A percentile compares a stretch with the other conserved stretches of the same genome.
Conservation (phyloP, 2,329 filamentous ascomycete species). For the Diaporthe citri region DNA sequence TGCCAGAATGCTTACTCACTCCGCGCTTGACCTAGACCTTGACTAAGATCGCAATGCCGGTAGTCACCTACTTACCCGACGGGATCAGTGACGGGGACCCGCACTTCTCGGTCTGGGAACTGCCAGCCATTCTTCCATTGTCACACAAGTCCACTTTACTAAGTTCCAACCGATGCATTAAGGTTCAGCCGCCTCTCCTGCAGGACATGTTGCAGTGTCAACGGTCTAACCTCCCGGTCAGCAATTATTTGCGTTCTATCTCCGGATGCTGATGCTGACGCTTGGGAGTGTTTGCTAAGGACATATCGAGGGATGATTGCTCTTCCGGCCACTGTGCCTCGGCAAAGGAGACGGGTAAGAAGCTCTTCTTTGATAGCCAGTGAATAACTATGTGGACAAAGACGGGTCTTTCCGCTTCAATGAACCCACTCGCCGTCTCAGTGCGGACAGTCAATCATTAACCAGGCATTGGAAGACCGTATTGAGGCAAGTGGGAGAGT, state of each 20-base stretch:
- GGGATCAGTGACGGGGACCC: neutral
- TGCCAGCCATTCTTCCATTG: neutral
- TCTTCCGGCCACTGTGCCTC: neutral
- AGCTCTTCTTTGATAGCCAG: neutral
- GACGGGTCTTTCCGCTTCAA: neutral
- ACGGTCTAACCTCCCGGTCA: no score
- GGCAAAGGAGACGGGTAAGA: neutral
- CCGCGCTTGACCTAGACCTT: neutral
- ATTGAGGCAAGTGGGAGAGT: neutral
- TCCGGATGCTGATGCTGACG: neutral
- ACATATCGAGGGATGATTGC: neutral
- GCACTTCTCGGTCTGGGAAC: neutral
- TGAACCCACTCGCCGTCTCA: no score
- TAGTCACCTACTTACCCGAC: constrained; percentile 2
- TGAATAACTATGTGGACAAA: neutral
- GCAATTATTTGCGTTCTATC: neutral
- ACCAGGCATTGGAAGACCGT: neutral
- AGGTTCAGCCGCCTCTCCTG: constrained; percentile 4
- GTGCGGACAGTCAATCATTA: neutral
- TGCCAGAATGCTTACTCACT: neutral
- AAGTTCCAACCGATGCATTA: neutral
- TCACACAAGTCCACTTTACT: neutral
- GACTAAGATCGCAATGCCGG: neutral
- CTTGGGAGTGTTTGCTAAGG: neutral
- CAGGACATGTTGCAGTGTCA: neutral